Evolutionary conservation across 2,329 filamentous ascomycete species (phyloP).

Genomic region (Aspergillus tubingensis): DNA sequence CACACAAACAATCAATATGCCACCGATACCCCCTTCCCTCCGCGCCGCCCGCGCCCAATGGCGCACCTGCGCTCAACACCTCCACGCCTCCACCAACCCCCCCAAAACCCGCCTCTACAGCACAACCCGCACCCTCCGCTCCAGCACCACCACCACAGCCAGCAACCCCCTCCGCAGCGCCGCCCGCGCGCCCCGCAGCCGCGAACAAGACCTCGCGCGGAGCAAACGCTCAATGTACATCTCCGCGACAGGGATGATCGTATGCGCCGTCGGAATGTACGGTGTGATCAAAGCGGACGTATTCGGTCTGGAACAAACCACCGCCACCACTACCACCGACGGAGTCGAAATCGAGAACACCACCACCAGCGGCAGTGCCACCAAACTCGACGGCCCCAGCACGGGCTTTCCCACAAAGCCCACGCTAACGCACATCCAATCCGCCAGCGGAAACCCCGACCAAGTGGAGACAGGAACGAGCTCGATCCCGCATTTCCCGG

Average conservation of each 20-base stretch:
- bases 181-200: background rate
- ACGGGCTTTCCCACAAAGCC: slow-evolving; percentile 36
- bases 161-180: background rate
- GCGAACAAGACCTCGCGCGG: background rate
- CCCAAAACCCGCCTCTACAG: slow-evolving; percentile 28
- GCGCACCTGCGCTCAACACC: slow-evolving; percentile 30
- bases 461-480: slow-evolving; percentile 79
- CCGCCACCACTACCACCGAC: background rate
- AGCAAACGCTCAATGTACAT: background rate
- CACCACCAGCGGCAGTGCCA: slow-evolving; percentile 18
- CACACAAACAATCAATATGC: slow-evolving; percentile 8
- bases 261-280: background rate
- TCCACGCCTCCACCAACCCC: slow-evolving; percentile 25
- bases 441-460: slow-evolving; percentile 59
- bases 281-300: background rate
- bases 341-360: background rate
- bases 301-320: slow-evolving; percentile 12
- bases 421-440: slow-evolving; percentile 38
- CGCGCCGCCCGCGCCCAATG: slow-evolving; percentile 18
- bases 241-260: background rate
- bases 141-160: background rate
- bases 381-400: slow-evolving; percentile 44
- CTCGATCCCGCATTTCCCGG: slow-evolving; percentile 77
- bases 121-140: slow-evolving; percentile 16
- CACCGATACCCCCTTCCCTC: slow-evolving; percentile 14